phyloP scores from a whole-genome alignment of 345 rosid species.

The Acer yangbiense region DNA sequence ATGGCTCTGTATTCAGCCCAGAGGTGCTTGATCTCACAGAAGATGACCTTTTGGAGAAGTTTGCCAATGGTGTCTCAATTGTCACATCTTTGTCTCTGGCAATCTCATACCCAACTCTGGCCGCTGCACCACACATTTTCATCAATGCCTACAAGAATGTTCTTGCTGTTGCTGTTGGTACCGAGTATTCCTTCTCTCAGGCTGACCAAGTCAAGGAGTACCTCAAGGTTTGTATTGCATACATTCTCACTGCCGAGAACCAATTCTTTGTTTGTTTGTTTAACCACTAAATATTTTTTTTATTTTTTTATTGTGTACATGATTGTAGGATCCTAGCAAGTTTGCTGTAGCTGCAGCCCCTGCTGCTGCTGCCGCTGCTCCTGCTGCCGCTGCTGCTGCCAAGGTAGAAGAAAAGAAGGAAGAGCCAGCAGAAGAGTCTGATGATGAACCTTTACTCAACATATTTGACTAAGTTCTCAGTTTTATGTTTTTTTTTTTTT shows the following conservation, averaged over 20 bases:
- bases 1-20: conserved; percentile 86
- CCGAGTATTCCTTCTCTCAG: conserved; percentile 75
- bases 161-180: conserved; percentile 65
- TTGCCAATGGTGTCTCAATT: conserved; percentile 76
- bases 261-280: not conserved
- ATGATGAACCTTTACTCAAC: conserved; percentile 53
- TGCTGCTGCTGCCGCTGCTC: conserved; percentile 26
- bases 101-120: conserved; percentile 78
- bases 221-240: conserved; percentile 48
- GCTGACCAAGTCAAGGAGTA: conserved; percentile 89
- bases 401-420: conserved; percentile 74
- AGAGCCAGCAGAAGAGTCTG: conserved; percentile 85
- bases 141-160: conserved; percentile 86
- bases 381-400: conserved; percentile 41
- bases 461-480: conserved; percentile 56
- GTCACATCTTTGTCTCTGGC: conserved; percentile 68
- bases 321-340: conserved; percentile 77
- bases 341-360: conserved; percentile 62
- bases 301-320: not conserved
- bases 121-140: conserved; percentile 94
- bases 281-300: not conserved
- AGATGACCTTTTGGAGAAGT: conserved; percentile 75
- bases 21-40: conserved; percentile 85
- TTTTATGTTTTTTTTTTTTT: not conserved
- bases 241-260: not conserved